Conservation (phyloP, 805 yeast genomes). For the Kazachstania viticola region DNA sequence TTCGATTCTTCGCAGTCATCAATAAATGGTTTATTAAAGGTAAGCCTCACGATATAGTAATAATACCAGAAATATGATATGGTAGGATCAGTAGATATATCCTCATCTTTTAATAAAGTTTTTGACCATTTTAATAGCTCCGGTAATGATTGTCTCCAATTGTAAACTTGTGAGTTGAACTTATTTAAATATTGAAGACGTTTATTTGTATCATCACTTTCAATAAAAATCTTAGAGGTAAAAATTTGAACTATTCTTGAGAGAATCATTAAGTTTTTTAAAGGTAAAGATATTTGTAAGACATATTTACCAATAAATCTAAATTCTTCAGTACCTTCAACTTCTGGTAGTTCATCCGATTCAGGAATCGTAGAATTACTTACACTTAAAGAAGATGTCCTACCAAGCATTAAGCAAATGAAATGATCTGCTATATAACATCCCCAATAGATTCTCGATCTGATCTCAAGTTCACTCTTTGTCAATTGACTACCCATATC, state of each 20-base stretch:
- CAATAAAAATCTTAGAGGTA: conserved; percentile 26
- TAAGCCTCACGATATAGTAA: conserved; percentile 46
- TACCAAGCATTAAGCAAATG: conserved; percentile 45
- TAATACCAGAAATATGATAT: conserved; percentile 41
- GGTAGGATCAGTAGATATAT: conserved; percentile 40
- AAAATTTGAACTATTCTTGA: conserved; percentile 30
- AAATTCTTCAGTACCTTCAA: conserved; percentile 52
- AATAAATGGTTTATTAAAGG: conserved; percentile 50
- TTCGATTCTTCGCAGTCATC: conserved; percentile 28
- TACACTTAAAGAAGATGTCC: conserved; percentile 44
- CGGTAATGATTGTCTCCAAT: conserved; percentile 43
- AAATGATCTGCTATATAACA: conserved; percentile 54
- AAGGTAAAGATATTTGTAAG: conserved; percentile 24
- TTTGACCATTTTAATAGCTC: conserved; percentile 39
- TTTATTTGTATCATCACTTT: conserved; percentile 23
- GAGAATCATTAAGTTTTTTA: conserved; percentile 34
- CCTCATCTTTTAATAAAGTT: conserved; percentile 28
- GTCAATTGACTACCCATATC: conserved; percentile 29
- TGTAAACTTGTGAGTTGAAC: conserved; percentile 38
- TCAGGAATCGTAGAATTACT: conserved; percentile 51
- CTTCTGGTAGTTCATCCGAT: conserved; percentile 46
- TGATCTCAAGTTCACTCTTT: conserved; percentile 42
- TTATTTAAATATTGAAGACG: conserved; percentile 29
- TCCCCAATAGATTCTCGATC: conserved; percentile 58
- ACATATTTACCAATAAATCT: conserved; percentile 28